Base-by-base conservation (phyloP, 768 basidiomycete genomes). In the Leccinum boreale region DNA sequence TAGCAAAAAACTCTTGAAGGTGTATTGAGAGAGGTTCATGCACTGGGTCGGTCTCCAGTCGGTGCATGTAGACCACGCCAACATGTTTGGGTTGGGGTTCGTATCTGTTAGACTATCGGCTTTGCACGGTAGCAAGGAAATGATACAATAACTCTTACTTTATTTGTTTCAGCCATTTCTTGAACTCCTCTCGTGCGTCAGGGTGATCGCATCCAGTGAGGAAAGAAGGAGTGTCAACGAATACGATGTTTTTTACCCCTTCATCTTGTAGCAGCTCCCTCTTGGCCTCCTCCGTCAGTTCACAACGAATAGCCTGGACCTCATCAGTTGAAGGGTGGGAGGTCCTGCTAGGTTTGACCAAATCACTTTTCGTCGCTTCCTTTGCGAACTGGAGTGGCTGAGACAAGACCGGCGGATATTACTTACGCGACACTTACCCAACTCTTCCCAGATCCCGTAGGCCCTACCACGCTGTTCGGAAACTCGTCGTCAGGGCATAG, bases 201-300 rank as follows among this genome's bases (percentile, higher is more conserved):
- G 36, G 49, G 7, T 49, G 15, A 8, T 57, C 26, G 17, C 39
- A 48, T 23, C 21, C 65, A 1, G 65, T 66, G 45, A 55, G 50
- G 31, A 66, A 67, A 1, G 66, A 67, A 21, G 67, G 67, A 0
- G 63, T 67, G 26, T 68, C 67, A 10, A 67, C 47, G 21, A 68
- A 62, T 19, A 69, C 61, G 10, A 67, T 53, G 14, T 46, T 51
- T 28, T 52, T 53, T 10, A 60, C 5, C 1, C 56, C 59, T 3
- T 52, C 36, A 39, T 17, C 62, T 5, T 45, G 19, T 6, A 36
- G 23, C 9, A 36, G n/a, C 4, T 48, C 54, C 5, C 0, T 29
- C 55, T 35, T 58, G 10, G 55, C 57, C 21, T 58, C 62, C 4
- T 64, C 65, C 6, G 24, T 54, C 6, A 64, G 31, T 7, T 59